Evolutionary conservation across 1,284 basidiomycete genomes (phyloP).

Genomic region (Puccinia hordei): DNA sequence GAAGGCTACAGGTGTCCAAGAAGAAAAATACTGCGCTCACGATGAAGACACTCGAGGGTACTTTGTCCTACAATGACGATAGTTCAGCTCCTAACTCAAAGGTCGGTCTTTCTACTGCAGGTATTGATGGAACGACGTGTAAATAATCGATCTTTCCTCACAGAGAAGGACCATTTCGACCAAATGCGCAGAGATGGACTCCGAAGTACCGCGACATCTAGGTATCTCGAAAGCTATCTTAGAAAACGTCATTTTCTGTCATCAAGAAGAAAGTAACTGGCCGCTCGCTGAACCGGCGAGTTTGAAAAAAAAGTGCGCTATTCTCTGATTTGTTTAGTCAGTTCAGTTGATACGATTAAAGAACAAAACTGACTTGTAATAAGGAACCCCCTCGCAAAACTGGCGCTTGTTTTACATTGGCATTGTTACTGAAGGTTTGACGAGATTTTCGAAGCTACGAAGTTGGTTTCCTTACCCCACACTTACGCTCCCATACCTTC

Average conservation of each 20-base stretch:
- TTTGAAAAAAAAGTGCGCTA: constrained; percentile 86
- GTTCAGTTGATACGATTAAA: background rate
- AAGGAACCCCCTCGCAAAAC: background rate
- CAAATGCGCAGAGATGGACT: constrained; percentile 93
- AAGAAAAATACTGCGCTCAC: constrained; percentile 78
- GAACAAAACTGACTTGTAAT: background rate
- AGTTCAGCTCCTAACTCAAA: constrained; percentile 60
- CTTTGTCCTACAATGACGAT: constrained; percentile 74
- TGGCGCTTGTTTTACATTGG: background rate
- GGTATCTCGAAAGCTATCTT: constrained; percentile 95
- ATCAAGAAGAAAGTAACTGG: constrained; percentile 99
- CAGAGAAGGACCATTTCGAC: constrained; percentile 87
- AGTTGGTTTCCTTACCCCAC: constrained; percentile 63
- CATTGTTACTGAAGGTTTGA: constrained; percentile 63
- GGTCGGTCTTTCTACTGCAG: constrained; percentile 66
- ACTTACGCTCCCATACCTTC: background rate
- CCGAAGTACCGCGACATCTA: constrained; percentile 86
- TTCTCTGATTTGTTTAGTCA: background rate
- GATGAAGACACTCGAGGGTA: constrained; percentile 97
- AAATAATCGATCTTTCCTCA: background rate
- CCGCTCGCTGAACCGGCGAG: constrained; percentile 86
- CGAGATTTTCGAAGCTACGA: constrained; percentile 98
- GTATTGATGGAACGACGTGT: background rate
- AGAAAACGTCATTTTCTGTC: constrained; percentile 99
- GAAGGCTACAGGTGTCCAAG: constrained; percentile 87